A percentile compares a stretch with the other conserved stretches of the same genome.
phyloP scores from a whole-genome alignment of 2,329 filamentous ascomycete species.

The Calonectria pauciramosa region DNA sequence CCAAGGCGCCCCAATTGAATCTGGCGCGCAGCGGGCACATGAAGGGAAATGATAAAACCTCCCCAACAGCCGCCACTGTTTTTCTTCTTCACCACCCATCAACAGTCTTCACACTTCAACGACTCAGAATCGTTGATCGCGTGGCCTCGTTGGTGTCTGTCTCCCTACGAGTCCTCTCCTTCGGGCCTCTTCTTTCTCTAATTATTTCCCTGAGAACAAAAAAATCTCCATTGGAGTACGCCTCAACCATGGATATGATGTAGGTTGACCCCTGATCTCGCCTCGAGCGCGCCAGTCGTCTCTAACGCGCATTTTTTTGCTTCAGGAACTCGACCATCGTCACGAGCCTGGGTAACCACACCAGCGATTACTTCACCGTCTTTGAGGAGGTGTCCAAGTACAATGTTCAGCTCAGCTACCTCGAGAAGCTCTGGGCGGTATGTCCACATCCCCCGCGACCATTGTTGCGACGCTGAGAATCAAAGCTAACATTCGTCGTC shows the following conservation, averaged over 20 bases:
- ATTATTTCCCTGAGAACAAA: constrained; percentile 18
- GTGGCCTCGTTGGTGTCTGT: constrained; percentile 38
- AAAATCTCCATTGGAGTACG: constrained; percentile 28
- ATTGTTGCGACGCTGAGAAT: background rate
- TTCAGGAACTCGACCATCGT: constrained; percentile 65
- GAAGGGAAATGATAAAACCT: constrained; percentile 50
- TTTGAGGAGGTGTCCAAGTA: constrained; percentile 75
- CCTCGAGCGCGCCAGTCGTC: constrained; percentile 26
- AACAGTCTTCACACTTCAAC: constrained; percentile 35
- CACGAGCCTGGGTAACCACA: constrained; percentile 60
- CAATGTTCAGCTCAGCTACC: constrained; percentile 88
- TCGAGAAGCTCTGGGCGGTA: constrained; percentile 91
- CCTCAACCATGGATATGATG: constrained; percentile 42
- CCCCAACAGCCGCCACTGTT: constrained; percentile 44
- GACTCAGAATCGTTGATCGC: constrained; percentile 37
- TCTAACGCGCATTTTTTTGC: constrained; percentile 21
- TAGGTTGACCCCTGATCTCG: constrained; percentile 40
- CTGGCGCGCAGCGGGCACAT: constrained; percentile 33
- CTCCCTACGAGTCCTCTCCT: constrained; percentile 14
- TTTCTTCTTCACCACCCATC: constrained; percentile 42
- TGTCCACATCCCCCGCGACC: constrained; percentile 57
- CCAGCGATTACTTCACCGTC: constrained; percentile 68
- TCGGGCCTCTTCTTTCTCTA: constrained; percentile 22
- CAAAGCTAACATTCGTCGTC: constrained; percentile 30
- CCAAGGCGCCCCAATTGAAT: constrained; percentile 33